phyloP scores from a whole-genome alignment of 2,329 filamentous ascomycete genomes.

The Orbilia oligospora region DNA sequence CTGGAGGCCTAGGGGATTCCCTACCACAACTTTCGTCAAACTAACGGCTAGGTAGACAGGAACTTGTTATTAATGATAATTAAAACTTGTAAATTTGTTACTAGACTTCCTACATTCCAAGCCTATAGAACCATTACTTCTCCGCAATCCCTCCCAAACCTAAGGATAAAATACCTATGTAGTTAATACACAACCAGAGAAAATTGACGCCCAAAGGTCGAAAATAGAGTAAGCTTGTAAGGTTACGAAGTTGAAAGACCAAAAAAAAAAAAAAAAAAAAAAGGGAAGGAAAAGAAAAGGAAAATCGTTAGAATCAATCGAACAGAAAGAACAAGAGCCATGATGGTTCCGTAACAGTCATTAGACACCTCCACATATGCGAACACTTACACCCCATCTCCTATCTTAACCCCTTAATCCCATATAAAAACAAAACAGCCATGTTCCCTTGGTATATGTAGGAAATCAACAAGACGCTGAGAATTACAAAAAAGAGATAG shows the following conservation, averaged over 20 bases:
- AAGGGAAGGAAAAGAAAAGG: conserved; percentile 36
- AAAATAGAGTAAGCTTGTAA: background rate
- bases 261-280: conserved; percentile 22
- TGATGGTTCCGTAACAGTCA: conserved; percentile 56
- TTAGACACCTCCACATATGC: conserved; percentile 35
- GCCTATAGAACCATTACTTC: background rate
- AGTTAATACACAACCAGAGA: conserved; percentile 6
- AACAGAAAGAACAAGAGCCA: conserved; percentile 34
- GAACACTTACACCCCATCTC: conserved; percentile 25
- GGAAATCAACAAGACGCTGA: conserved; percentile 36
- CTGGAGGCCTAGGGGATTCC: too few relatives aligned
- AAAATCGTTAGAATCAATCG: conserved; percentile 33
- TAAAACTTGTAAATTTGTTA: background rate
- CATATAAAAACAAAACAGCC: conserved; percentile 45
- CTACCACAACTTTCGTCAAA: too few relatives aligned
- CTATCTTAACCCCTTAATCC: conserved; percentile 42
- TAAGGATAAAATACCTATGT: too few relatives aligned
- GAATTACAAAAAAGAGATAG: conserved; percentile 38
- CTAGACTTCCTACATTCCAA: background rate
- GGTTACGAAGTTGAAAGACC: conserved; percentile 1
- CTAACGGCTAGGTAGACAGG: too few relatives aligned
- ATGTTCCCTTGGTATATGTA: conserved; percentile 54
- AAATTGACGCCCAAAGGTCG: background rate
- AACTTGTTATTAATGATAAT: background rate
- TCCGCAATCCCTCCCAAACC: background rate